phyloP scores from a whole-genome alignment of 371 early-diverging fungal species.

The Entomophthora muscae region DNA sequence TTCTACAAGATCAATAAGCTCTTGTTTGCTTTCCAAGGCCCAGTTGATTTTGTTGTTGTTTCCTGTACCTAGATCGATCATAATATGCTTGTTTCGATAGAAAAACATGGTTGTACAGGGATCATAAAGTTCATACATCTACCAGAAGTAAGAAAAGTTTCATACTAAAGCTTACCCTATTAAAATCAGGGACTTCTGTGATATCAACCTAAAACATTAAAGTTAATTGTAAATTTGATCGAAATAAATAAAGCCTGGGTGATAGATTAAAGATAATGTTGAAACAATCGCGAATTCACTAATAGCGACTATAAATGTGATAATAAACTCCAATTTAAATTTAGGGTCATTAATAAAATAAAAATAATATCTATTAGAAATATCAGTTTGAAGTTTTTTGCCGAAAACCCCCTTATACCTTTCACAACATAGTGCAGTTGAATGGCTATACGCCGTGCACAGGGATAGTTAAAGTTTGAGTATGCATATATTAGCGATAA shows the following conservation, averaged over 20 bases:
- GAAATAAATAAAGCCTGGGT: background rate
- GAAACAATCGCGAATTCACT: no score
- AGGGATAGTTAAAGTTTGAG: background rate
- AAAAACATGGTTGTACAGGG: slow-evolving; percentile 90
- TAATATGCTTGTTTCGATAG: slow-evolving; percentile 92
- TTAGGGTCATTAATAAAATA: background rate
- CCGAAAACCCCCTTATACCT: background rate
- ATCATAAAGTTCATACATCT: slow-evolving; percentile 94
- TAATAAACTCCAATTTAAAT: background rate
- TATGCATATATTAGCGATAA: background rate
- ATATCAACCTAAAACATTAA: slow-evolving; percentile 37
- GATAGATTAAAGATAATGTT: no score
- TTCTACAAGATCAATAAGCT: slow-evolving; percentile 77
- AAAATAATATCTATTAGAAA: background rate
- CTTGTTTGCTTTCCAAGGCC: slow-evolving; percentile 79
- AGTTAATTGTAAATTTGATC: background rate
- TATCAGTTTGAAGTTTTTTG: background rate
- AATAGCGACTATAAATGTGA: background rate
- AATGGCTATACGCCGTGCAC: no score
- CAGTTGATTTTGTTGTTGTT: slow-evolving; percentile 98
- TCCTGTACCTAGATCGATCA: slow-evolving; percentile 96
- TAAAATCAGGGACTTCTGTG: slow-evolving; percentile 77
- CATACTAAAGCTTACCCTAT: slow-evolving; percentile 29
- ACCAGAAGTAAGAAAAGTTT: slow-evolving; percentile 8
- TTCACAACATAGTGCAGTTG: background rate